Evolutionary conservation across 768 basidiomycete genomes (phyloP).

Genomic region (Russula griseocarnosa): DNA sequence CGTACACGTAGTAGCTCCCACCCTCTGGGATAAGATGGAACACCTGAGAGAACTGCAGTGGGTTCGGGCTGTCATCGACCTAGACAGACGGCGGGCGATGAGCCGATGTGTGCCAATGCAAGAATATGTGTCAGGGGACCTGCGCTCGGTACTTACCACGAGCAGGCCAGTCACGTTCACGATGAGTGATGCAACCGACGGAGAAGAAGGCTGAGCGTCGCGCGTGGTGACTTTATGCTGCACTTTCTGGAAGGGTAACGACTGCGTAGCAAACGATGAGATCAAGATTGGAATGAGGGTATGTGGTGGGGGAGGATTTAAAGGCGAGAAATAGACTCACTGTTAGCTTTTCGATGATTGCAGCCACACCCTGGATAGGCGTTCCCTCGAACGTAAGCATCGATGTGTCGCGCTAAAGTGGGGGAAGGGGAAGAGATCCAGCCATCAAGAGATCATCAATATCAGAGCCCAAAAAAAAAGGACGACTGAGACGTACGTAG

Average conservation of each 20-base stretch:
- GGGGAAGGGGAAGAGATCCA: conserved; percentile 9
- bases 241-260: conserved; percentile 77
- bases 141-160: conserved; percentile 45
- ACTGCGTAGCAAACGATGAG: conserved; percentile 34
- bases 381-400: conserved; percentile 82
- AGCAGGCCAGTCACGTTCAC: conserved; percentile 90
- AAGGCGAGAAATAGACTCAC: conserved; percentile 42
- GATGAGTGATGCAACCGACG: conserved; percentile 51
- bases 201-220: conserved; percentile 83
- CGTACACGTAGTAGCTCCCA: conserved; percentile 79
- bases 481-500: conserved; percentile 63
- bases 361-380: conserved; percentile 49
- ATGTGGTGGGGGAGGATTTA: neutral
- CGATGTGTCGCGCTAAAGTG: conserved; percentile 62
- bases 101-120: neutral
- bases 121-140: neutral
- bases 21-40: conserved; percentile 88
- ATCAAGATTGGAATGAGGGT: neutral
- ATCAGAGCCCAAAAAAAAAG: neutral
- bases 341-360: conserved; percentile 69
- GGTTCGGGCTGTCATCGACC: conserved; percentile 78
- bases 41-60: conserved; percentile 87
- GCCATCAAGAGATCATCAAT: neutral
- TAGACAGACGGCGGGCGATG: conserved; percentile 32
- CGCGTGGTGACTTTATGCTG: conserved; percentile 75